phyloP scores from a whole-genome alignment of 306 rosid genomes.

The Glycine tomentella region DNA sequence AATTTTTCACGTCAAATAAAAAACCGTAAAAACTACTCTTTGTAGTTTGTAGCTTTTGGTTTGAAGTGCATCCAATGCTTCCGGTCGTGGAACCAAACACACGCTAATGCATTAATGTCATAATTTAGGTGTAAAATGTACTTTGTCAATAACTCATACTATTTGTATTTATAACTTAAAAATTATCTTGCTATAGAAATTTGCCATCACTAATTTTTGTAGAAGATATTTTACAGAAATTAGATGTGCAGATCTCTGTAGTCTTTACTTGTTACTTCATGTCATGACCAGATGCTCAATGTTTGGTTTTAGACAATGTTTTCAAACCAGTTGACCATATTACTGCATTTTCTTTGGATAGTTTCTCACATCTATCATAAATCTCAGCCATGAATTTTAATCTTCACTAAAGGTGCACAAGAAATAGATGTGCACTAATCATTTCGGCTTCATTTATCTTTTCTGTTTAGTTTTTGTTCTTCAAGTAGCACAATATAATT shows the following conservation, averaged over 20 bases:
- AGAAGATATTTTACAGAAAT: slow-evolving; percentile 10
- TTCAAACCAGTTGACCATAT: neutral
- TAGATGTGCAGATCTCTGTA: slow-evolving; percentile 8
- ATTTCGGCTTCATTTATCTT: neutral
- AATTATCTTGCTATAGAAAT: neutral
- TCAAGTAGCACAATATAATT: neutral
- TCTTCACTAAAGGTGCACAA: neutral
- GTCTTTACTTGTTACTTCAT: neutral
- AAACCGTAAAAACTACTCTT: no score
- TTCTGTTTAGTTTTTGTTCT: neutral
- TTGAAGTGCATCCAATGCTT: neutral
- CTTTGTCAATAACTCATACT: neutral
- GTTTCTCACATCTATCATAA: neutral
- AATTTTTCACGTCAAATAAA: no score
- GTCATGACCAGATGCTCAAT: neutral
- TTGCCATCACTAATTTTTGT: neutral
- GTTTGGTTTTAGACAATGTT: slow-evolving; percentile 2
- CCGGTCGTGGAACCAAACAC: neutral
- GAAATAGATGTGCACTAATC: neutral
- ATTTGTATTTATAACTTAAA: neutral
- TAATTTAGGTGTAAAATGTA: neutral
- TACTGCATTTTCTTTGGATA: neutral
- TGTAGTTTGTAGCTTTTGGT: neutral
- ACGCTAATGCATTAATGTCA: neutral
- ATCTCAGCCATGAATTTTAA: neutral